These are phyloP conservation scores for Spizellomyces sp. DNA, from an alignment of 192 early-diverging fungal genomes.

Conservation along the genomic window DNA sequence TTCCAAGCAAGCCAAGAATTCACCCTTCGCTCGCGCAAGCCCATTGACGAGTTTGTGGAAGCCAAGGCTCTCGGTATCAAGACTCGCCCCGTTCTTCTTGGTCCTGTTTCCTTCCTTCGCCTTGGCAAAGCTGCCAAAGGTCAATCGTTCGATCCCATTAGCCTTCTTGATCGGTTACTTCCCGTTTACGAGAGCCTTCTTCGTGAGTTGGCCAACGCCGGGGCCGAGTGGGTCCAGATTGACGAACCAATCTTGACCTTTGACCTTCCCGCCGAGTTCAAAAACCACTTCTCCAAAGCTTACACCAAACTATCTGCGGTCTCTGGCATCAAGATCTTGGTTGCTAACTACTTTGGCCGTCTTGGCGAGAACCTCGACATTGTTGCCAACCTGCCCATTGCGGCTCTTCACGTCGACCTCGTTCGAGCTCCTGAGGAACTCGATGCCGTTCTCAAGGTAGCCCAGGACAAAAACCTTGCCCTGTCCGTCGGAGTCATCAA, in stretches of 20 bases:
- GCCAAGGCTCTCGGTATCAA: constrained; percentile 89
- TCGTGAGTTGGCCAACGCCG: constrained; percentile 67
- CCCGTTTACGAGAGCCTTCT: constrained; percentile 82
- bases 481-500: constrained; percentile 95
- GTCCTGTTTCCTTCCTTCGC: constrained; percentile 86
- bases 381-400: constrained; percentile 70
- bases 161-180: constrained; percentile 75
- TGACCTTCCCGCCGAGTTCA: constrained; percentile 57
- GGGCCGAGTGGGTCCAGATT: constrained; percentile 83
- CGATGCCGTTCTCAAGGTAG: constrained; percentile 66
- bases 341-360: constrained; percentile 95
- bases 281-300: constrained; percentile 59
- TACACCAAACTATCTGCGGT: constrained; percentile 65
- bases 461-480: constrained; percentile 51
- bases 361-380: constrained; percentile 73
- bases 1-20: constrained; percentile 78
- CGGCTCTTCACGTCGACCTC: constrained; percentile 90
- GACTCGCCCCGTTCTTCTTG: constrained; percentile 91
- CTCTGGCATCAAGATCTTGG: constrained; percentile 65
- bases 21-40: constrained; percentile 66
- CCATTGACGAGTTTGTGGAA: constrained; percentile 84
- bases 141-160: constrained; percentile 69
- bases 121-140: constrained; percentile 82
- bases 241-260: constrained; percentile 81
- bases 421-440: constrained; percentile 82